Conservation (phyloP, 2,329 filamentous ascomycete genomes). For the Dichotomopilus funicola region DNA sequence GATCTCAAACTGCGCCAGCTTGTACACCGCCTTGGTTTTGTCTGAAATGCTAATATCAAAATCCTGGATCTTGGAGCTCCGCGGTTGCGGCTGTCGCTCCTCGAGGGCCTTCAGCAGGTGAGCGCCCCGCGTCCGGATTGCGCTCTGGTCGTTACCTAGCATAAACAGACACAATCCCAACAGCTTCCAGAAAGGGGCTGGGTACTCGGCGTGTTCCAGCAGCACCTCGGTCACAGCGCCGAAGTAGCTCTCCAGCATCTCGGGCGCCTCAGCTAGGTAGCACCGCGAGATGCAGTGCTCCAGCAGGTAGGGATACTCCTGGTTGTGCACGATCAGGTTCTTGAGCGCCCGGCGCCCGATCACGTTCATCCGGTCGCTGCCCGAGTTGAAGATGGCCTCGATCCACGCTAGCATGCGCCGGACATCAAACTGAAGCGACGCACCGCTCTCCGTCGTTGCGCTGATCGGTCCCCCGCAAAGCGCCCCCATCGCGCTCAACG, state of each 20-base stretch:
- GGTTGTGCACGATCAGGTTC: slow-evolving; percentile 86
- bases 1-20: slow-evolving; percentile 93
- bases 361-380: slow-evolving; percentile 84
- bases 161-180: slow-evolving; percentile 85
- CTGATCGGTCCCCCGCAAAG: slow-evolving; percentile 82
- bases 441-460: slow-evolving; percentile 80
- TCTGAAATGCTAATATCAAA: slow-evolving; percentile 98
- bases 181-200: slow-evolving; percentile 83
- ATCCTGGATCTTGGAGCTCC: slow-evolving; percentile 87
- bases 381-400: slow-evolving; percentile 85
- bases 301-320: slow-evolving; percentile 75
- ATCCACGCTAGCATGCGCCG: slow-evolving; percentile 92
- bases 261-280: slow-evolving; percentile 72
- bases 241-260: slow-evolving; percentile 92
- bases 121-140: slow-evolving; percentile 82
- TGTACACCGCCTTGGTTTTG: slow-evolving; percentile 97
- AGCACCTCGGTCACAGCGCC: slow-evolving; percentile 85
- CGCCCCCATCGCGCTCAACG: slow-evolving; percentile 90
- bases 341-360: slow-evolving; percentile 84
- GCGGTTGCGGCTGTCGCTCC: slow-evolving; percentile 62
- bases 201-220: slow-evolving; percentile 73
- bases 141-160: slow-evolving; percentile 82
- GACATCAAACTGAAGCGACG: slow-evolving; percentile 85
- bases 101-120: slow-evolving; percentile 75
- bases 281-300: slow-evolving; percentile 89